These are phyloP conservation scores for Scenedesmus sp. DNA, from an alignment of 163 green algal genomes.

Conservation along the genomic window DNA sequence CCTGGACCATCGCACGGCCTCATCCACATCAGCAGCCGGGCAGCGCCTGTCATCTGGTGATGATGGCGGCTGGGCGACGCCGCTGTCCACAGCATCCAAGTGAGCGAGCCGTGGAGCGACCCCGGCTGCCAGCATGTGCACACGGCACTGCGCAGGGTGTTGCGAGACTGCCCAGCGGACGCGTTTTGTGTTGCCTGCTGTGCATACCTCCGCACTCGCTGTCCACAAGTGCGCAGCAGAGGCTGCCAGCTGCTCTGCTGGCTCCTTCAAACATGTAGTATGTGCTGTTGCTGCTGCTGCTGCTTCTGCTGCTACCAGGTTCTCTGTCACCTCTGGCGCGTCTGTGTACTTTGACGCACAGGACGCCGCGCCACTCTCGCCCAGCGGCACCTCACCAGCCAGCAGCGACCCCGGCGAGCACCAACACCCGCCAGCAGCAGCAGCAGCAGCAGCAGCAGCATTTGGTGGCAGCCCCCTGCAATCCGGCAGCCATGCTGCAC, in stretches of 20 bases:
- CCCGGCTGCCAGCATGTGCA: background rate
- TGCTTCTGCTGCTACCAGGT: conserved; percentile 4
- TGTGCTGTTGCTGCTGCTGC: background rate
- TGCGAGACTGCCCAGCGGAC: background rate
- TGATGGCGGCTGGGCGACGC: conserved; percentile 38
- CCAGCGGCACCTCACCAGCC: background rate
- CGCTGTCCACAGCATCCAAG: conserved; percentile 36
- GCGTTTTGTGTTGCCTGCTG: background rate
- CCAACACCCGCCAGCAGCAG: background rate
- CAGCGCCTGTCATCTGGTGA: background rate
- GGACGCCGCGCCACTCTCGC: background rate
- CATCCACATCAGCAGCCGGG: background rate
- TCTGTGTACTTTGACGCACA: conserved; percentile 46
- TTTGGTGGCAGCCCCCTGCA: background rate
- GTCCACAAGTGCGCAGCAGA: too few relatives aligned
- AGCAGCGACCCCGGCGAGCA: background rate
- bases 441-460: background rate
- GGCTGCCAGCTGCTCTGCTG: background rate
- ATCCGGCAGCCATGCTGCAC: background rate
- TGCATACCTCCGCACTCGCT: too few relatives aligned
- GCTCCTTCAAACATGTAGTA: background rate
- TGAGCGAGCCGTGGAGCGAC: background rate
- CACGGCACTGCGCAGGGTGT: too few relatives aligned
- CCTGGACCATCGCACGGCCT: background rate
- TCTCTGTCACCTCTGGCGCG: background rate